Conservation (phyloP, 2,329 filamentous ascomycete species). For the Trichoderma sp. region DNA sequence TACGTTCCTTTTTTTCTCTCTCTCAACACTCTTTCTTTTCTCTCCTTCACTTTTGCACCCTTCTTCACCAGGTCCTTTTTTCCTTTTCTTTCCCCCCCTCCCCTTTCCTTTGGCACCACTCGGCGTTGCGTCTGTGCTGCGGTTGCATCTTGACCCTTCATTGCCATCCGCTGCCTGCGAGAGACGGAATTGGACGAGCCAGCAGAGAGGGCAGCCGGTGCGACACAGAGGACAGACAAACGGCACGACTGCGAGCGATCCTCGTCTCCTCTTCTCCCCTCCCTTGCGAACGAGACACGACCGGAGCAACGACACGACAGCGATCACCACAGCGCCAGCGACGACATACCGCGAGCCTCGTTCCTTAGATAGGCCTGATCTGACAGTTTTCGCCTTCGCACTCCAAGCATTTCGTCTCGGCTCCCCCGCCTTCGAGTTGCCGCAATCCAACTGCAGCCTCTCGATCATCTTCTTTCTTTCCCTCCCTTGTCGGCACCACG, state of each 20-base stretch:
- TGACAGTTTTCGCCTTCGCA: conserved; percentile 2
- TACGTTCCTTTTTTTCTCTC: conserved; percentile 18
- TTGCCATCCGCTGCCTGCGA: neutral
- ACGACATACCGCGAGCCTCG: conserved; percentile 15
- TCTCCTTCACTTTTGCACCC: neutral
- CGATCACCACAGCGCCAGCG: neutral
- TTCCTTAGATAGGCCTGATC: conserved; percentile 14
- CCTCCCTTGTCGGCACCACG: neutral
- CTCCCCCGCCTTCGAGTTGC: conserved; percentile 20
- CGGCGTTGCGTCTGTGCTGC: conserved; percentile 23
- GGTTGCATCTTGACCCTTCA: conserved; percentile 22
- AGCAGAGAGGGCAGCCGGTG: conserved; percentile 9
- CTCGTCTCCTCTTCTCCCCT: conserved; percentile 6
- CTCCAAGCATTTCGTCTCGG: neutral
- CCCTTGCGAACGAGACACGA: conserved; percentile 9
- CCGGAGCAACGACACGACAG: neutral
- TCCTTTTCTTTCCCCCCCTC: neutral
- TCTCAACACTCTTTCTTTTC: neutral
- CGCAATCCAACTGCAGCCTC: conserved; percentile 8
- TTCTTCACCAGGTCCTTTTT: neutral
- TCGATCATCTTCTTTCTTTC: neutral
- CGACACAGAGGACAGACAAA: conserved; percentile 10
- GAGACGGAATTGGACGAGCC: conserved; percentile 17
- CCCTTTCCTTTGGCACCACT: conserved; percentile 2
- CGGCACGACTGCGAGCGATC: conserved; percentile 4